Conservation (phyloP, 176 grass and related monocot genomes). For the Musa acuminata region DNA sequence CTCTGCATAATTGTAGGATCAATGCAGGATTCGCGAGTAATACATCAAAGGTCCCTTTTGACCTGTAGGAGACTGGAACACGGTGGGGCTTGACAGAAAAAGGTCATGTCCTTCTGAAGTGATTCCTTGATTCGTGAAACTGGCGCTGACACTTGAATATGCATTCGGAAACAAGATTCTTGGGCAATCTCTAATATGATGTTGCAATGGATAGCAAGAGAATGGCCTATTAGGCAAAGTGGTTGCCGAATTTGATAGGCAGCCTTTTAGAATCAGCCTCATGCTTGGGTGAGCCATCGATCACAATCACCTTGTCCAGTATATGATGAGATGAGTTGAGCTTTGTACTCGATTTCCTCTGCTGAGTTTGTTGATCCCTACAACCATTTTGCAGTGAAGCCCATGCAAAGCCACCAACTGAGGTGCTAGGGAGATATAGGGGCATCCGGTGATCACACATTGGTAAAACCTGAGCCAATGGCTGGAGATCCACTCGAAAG, state of each 20-base stretch:
- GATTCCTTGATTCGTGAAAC: slow-evolving; percentile 36
- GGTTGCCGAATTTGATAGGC: slow-evolving; percentile 24
- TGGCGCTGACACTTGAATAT: slow-evolving; percentile 7
- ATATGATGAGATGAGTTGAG: slow-evolving; percentile 22
- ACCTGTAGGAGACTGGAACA: slow-evolving; percentile 46
- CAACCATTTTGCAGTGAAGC: slow-evolving; percentile 30
- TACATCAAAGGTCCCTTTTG: slow-evolving; percentile 41
- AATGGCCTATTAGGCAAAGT: slow-evolving; percentile 32
- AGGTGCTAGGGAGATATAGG: not conserved
- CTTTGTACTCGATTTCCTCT: slow-evolving; percentile 27
- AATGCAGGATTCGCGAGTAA: slow-evolving; percentile 43
- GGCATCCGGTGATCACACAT: not conserved
- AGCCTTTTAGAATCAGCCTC: slow-evolving; percentile 32
- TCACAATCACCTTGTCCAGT: slow-evolving; percentile 51
- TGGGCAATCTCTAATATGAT: slow-evolving; percentile 33
- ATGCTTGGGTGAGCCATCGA: slow-evolving; percentile 42
- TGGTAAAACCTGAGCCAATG: slow-evolving; percentile 26
- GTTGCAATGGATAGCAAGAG: slow-evolving; percentile 52
- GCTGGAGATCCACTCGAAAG: no score
- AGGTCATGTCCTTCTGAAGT: slow-evolving; percentile 13
- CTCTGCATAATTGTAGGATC: not conserved
- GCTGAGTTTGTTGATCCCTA: slow-evolving; percentile 26
- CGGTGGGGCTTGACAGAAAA: slow-evolving; percentile 35
- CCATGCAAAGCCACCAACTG: slow-evolving; percentile 31
- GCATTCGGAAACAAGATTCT: slow-evolving; percentile 24